Conservation (phyloP, 805 yeast genomes). For the Schwanniomyces yamadae region DNA sequence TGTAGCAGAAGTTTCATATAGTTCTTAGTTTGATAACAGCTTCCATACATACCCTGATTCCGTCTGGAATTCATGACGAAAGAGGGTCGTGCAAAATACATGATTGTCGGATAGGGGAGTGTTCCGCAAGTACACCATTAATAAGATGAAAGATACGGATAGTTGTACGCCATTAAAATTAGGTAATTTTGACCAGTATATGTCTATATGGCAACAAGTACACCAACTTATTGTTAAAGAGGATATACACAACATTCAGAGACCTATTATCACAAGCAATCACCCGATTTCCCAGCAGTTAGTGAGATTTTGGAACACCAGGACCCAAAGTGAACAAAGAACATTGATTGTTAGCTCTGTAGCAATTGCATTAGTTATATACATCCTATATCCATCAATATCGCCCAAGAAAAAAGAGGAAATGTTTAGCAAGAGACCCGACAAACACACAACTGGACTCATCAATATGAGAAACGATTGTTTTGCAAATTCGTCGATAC, state of each 20-base stretch:
- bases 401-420: constrained; percentile 3
- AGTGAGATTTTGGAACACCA: constrained; percentile 9
- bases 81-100: too few species aligned
- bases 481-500: constrained; percentile 86
- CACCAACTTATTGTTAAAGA: constrained; percentile 11
- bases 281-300: constrained; percentile 2
- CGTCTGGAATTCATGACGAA: too few species aligned
- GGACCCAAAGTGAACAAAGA: constrained; percentile 10
- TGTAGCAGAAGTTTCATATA: too few species aligned
- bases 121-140: too few species aligned
- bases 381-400: constrained; percentile 12
- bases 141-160: too few species aligned
- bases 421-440: constrained; percentile 58
- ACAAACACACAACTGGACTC: constrained; percentile 77
- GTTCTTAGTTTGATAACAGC: too few species aligned
- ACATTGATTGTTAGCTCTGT: constrained; percentile 10
- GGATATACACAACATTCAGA: constrained; percentile 5
- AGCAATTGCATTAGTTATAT: constrained; percentile 11
- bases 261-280: neutral
- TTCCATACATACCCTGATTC: too few species aligned
- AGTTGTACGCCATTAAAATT: too few species aligned
- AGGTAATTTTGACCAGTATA: neutral
- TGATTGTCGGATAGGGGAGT: too few species aligned
- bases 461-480: constrained; percentile 84
- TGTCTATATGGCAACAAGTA: constrained; percentile 14